These are phyloP conservation scores for Rhodotorula toruloides DNA, from an alignment of 768 basidiomycete genomes.

Conservation along the genomic window DNA sequence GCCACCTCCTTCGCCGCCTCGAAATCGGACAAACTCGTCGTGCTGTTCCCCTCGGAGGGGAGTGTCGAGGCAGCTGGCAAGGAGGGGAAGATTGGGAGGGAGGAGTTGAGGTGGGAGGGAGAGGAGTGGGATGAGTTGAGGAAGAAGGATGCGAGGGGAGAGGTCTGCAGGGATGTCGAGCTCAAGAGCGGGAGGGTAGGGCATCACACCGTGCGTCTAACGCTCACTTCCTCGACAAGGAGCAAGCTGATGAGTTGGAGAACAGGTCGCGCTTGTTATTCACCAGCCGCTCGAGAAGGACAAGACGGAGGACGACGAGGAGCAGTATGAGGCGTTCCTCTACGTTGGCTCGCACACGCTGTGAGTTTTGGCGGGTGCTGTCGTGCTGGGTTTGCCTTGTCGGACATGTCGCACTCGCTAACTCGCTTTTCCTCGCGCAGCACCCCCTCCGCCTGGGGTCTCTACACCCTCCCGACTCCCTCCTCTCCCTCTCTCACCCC, in stretches of 20 bases:
- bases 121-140: neutral
- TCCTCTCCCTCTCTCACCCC: neutral
- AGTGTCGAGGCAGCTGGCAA: neutral
- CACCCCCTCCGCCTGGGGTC: constrained; percentile 5
- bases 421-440: too few species aligned
- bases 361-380: neutral
- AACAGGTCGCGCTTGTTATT: constrained; percentile 1
- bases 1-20: neutral
- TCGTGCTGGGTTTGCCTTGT: neutral
- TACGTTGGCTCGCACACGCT: constrained; percentile 9
- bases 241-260: neutral
- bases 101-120: neutral
- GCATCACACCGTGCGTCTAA: neutral
- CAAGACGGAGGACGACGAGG: neutral
- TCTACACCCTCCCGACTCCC: neutral
- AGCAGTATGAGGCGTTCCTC: constrained; percentile 10
- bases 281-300: neutral
- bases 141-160: too few species aligned
- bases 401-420: neutral
- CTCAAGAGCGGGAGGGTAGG: constrained; percentile 1
- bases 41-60: neutral
- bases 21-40: neutral
- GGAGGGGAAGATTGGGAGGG: neutral
- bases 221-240: neutral
- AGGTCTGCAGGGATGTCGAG: neutral